Conservation (phyloP, 148 eudicot species). For the Tetragonia tetragonoides region DNA sequence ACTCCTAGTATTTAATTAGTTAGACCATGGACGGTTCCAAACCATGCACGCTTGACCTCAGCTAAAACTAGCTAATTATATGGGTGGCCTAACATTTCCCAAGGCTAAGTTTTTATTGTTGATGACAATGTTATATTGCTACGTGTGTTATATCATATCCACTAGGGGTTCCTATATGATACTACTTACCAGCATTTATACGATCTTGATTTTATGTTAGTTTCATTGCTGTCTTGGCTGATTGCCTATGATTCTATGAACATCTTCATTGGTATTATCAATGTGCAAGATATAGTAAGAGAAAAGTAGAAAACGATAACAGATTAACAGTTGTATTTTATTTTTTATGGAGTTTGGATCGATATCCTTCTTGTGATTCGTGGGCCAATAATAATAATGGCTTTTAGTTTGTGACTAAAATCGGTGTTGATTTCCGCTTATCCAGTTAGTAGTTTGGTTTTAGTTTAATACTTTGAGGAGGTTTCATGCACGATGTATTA, state of each 20-base stretch:
- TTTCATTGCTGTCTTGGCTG: too few relatives aligned
- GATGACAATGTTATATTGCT: constrained; percentile 10
- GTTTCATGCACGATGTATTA: too few relatives aligned
- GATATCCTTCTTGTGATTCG: too few relatives aligned
- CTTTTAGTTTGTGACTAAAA: too few relatives aligned
- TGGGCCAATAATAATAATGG: too few relatives aligned
- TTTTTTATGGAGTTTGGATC: too few relatives aligned
- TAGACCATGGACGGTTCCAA: constrained; percentile 27
- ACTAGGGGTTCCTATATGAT: constrained; percentile 5
- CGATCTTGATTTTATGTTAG: too few relatives aligned
- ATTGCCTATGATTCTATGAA: neutral
- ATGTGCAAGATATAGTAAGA: too few relatives aligned
- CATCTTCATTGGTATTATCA: neutral
- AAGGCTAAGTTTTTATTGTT: neutral
- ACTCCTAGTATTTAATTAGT: neutral
- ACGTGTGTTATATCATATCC: constrained; percentile 23
- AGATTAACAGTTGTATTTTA: neutral
- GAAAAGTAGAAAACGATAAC: too few relatives aligned
- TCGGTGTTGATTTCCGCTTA: too few relatives aligned
- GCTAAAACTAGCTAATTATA: constrained; percentile 5
- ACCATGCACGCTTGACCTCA: constrained; percentile 23
- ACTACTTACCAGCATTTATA: neutral
- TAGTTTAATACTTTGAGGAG: too few relatives aligned
- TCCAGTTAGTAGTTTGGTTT: too few relatives aligned
- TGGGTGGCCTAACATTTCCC: constrained; percentile 33